Base-by-base conservation (phyloP, 805 yeast genomes). In the Candida railenensis region DNA sequence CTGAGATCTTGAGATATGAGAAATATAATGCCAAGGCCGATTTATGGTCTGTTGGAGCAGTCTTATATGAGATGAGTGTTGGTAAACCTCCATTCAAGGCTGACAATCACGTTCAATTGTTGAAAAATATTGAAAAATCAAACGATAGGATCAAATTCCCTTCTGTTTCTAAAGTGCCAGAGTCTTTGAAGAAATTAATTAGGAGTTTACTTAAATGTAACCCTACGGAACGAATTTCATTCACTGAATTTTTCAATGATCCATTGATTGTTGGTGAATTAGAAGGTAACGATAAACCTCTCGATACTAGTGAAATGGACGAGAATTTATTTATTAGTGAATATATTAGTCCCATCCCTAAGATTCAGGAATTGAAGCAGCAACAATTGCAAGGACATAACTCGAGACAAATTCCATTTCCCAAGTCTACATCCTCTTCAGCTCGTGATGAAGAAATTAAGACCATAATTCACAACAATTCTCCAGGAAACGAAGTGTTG, bases 51-150 rank as follows among this genome's bases (percentile, higher is more conserved):
- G 96, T 92, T 3, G 99, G 99, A 3, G 95, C 98, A 1, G 98
- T 94, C 1, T 70, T 91, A 11, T 94, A 85, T 66, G 99, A 94
- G 66, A 91, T 94, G 97, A 79, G 88, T 11, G 90, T 88, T 25
- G 98, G 98, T n/a, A 86, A 80, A 64, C 97, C 99, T 1, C 99
- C 99, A 0, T 94, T 91, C 64, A 82, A 87, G 53, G 98, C 99
- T 2, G 82, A 87, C 3, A 94, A 94, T 61, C 98, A 92, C 63
- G 83, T 94, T 51, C 97, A 92, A 61, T 76, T 94, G 46, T 77
- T 88, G 58, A 84, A 87, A 64, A 88, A 85, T 59, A 94, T 94
- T 54, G 96, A 91, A 61, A 82, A 80, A 56, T 78, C 89, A 1
- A 84, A 86, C 51, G 96, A 91, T 66, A 74, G 72, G 43, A 89